A percentile compares a stretch with the other conserved stretches of the same genome.
Evolutionary conservation across 805 yeast genomes (phyloP).

Genomic region (Priceomyces melissophilus): DNA sequence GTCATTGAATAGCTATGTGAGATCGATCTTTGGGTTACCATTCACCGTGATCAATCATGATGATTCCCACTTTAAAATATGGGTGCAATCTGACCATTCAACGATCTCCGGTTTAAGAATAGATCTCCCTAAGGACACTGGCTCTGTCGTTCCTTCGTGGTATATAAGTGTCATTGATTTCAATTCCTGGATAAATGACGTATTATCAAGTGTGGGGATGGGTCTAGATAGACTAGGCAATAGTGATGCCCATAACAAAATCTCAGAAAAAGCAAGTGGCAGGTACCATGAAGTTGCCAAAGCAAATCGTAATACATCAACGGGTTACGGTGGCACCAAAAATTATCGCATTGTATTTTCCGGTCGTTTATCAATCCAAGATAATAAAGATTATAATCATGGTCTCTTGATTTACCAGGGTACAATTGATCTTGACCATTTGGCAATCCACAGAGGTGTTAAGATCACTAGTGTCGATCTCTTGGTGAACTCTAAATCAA

Average conservation of each 20-base stretch:
- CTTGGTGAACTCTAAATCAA: slow-evolving; percentile 5
- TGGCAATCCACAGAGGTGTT: slow-evolving; percentile 29
- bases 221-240: slow-evolving; percentile 23
- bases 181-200: slow-evolving; percentile 13
- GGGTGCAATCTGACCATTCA: slow-evolving; percentile 29
- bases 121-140: slow-evolving; percentile 8
- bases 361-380: slow-evolving; percentile 22
- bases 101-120: slow-evolving; percentile 29
- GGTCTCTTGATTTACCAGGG: slow-evolving; percentile 26
- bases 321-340: slow-evolving; percentile 11
- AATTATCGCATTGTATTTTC: slow-evolving; percentile 23
- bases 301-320: not conserved
- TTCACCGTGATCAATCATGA: slow-evolving; percentile 12
- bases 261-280: slow-evolving; percentile 24
- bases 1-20: slow-evolving; percentile 17
- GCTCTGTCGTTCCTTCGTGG: slow-evolving; percentile 19
- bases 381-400: slow-evolving; percentile 11
- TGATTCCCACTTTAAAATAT: slow-evolving; percentile 17
- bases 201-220: slow-evolving; percentile 21
- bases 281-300: slow-evolving; percentile 22
- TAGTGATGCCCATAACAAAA: slow-evolving; percentile 18
- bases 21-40: slow-evolving; percentile 29
- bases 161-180: slow-evolving; percentile 23
- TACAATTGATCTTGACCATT: slow-evolving; percentile 27
- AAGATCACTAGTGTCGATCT: slow-evolving; percentile 22